Percentiles rank a stretch among this genome's conserved stretches.
phyloP scores from a whole-genome alignment of 495 filamentous ascomycete genomes.

The Annulohypoxylon moriforme region DNA sequence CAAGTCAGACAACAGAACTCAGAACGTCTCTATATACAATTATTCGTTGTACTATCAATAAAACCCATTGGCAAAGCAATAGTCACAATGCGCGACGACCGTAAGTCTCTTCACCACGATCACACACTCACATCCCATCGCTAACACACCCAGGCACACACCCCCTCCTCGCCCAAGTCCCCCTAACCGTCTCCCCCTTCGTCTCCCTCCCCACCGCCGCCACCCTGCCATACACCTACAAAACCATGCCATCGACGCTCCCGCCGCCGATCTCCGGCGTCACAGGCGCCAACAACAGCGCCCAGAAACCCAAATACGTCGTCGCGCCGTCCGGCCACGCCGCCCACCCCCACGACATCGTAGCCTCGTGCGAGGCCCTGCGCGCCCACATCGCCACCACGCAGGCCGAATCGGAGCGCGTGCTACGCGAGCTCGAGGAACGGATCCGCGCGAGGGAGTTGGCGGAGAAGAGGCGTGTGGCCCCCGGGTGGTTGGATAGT shows the following conservation, averaged over 20 bases:
- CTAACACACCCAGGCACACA: slow-evolving; percentile 70
- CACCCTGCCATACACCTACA: slow-evolving; percentile 96
- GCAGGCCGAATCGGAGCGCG: slow-evolving; percentile 69
- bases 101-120: slow-evolving; percentile 46
- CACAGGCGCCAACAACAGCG: slow-evolving; percentile 45
- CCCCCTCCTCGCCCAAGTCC: slow-evolving; percentile 89
- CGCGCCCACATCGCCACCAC: slow-evolving; percentile 76
- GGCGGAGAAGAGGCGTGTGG: slow-evolving; percentile 89
- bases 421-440: slow-evolving; percentile 77
- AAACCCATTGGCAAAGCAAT: slow-evolving; percentile 6
- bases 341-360: slow-evolving; percentile 83
- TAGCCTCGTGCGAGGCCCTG: slow-evolving; percentile 79
- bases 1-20: not conserved
- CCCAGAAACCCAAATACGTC: slow-evolving; percentile 72
- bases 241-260: slow-evolving; percentile 83
- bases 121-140: slow-evolving; percentile 1
- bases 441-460: slow-evolving; percentile 79
- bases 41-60: no score
- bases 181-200: slow-evolving; percentile 93
- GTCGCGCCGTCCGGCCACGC: slow-evolving; percentile 78
- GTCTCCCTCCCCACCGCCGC: slow-evolving; percentile 89
- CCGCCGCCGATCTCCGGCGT: slow-evolving; percentile 78
- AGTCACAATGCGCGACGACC: slow-evolving; percentile 59
- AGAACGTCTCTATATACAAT: no score
- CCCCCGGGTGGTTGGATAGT: slow-evolving; percentile 94